phyloP scores from a whole-genome alignment of 768 basidiomycete species.

The Boletellus ananiceps region DNA sequence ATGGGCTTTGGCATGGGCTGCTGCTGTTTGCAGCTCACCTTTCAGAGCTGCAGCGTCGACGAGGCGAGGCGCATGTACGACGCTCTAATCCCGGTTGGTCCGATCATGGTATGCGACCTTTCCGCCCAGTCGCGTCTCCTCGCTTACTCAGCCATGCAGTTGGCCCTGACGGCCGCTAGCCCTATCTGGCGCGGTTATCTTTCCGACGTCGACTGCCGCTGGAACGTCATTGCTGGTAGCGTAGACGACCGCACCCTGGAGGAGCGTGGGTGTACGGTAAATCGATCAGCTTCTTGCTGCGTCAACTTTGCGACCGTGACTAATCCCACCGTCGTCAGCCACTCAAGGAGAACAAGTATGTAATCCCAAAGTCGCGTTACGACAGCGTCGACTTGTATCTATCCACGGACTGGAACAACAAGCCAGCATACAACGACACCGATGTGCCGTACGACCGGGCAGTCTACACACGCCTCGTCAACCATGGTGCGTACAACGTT shows the following conservation, averaged over 20 bases:
- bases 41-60: slow-evolving; percentile 91
- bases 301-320: neutral
- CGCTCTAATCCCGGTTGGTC: slow-evolving; percentile 90
- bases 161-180: slow-evolving; percentile 92
- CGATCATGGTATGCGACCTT: slow-evolving; percentile 71
- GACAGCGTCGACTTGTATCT: slow-evolving; percentile 95
- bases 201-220: slow-evolving; percentile 95
- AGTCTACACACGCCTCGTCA: slow-evolving; percentile 67
- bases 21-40: slow-evolving; percentile 94
- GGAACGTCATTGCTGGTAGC: slow-evolving; percentile 98
- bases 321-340: slow-evolving; percentile 47
- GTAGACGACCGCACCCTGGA: slow-evolving; percentile 97
- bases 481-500: slow-evolving; percentile 53
- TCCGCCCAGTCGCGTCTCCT: neutral
- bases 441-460: slow-evolving; percentile 70
- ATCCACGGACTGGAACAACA: slow-evolving; percentile 79
- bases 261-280: slow-evolving; percentile 75
- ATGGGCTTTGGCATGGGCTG: slow-evolving; percentile 99
- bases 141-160: slow-evolving; percentile 42
- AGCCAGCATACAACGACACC: slow-evolving; percentile 93
- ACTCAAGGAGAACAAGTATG: slow-evolving; percentile 63
- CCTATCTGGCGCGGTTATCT: slow-evolving; percentile 94
- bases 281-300: slow-evolving; percentile 33
- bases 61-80: slow-evolving; percentile 95
- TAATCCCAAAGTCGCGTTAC: slow-evolving; percentile 95